A percentile compares a stretch with the other conserved stretches of the same genome.
Evolutionary conservation across 2,329 filamentous ascomycete species (phyloP).

Genomic region (Talaromyces atroroseus): DNA sequence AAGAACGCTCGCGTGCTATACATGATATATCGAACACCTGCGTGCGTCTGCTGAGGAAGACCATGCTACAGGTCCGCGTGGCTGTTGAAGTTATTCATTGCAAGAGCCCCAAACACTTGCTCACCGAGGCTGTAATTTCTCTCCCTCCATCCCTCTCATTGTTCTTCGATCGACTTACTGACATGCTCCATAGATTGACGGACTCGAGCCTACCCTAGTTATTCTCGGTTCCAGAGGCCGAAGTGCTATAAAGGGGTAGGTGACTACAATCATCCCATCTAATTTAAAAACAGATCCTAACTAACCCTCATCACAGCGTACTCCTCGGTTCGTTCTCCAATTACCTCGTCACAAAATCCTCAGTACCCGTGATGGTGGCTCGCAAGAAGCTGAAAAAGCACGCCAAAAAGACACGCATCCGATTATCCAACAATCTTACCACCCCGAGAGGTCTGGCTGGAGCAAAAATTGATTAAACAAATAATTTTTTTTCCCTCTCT

Average conservation of each 20-base stretch:
- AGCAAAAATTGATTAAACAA: slow-evolving; percentile 65
- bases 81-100: slow-evolving; percentile 96
- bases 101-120: slow-evolving; percentile 93
- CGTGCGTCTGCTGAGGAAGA: slow-evolving; percentile 82
- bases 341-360: slow-evolving; percentile 94
- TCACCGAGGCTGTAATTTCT: slow-evolving; percentile 74
- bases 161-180: not conserved
- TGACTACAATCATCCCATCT: not conserved
- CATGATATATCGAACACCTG: slow-evolving; percentile 78
- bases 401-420: slow-evolving; percentile 65
- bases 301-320: slow-evolving; percentile 53
- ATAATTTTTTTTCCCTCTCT: not conserved
- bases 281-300: not conserved
- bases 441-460: slow-evolving; percentile 64
- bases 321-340: slow-evolving; percentile 95
- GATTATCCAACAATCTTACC: slow-evolving; percentile 74
- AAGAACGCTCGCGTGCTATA: slow-evolving; percentile 75
- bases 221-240: slow-evolving; percentile 87
- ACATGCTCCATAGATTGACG: slow-evolving; percentile 61
- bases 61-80: slow-evolving; percentile 82
- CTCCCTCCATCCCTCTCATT: not conserved
- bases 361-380: slow-evolving; percentile 96
- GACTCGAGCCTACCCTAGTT: slow-evolving; percentile 83
- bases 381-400: slow-evolving; percentile 84
- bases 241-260: slow-evolving; percentile 87